Base-by-base conservation (phyloP, 768 basidiomycete species). In the Trametes cinnabarina region DNA sequence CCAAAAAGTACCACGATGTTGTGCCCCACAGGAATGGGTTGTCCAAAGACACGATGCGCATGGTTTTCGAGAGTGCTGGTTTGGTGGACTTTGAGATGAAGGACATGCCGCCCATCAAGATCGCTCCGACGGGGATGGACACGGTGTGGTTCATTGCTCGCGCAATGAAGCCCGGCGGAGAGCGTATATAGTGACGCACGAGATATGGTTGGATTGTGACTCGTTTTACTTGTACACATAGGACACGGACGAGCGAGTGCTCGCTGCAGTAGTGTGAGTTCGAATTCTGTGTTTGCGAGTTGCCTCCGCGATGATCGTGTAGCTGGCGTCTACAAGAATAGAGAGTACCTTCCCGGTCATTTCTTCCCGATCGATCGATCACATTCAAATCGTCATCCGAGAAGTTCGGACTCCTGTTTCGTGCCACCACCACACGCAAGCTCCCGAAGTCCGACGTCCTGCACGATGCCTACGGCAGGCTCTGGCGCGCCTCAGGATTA, bases 11-110 rank as follows among this genome's bases (percentile, higher is more conserved):
- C n/a, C 68, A 69, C n/a, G 75, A 81, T 57, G 66, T 81, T 25
- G 83, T 88, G 32, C 69, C 83, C 39, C 84, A 88, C 59, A 73
- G 63, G 39, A 71, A 71, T 37, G 89, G 88, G 0, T 79, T 90
- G 40, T 65, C 69, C 5, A 77, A 82, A 63, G 71, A 63, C 1
- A 77, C 77, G 9, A 80, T 90, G 37, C 74, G 73, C 20, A 63
- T 62, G 19, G 70, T 76, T 3, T 89, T 88, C 57, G 80, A 79
- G 37, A 71, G 65, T 0, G 86, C 83, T 2, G 84, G 83, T 3
- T 68, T 91, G 57, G 66, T 64, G 22, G 73, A 76, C 15, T 73
- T 83, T 51, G 68, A 68, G 30, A 81, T 81, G 51, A 63, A 75
- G 28, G 63, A 68, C 4, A 20, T 26, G 54, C 3, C 30, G 30